Conservation (phyloP, 192 early-diverging fungal genomes). For the Entomortierella parvispora region DNA sequence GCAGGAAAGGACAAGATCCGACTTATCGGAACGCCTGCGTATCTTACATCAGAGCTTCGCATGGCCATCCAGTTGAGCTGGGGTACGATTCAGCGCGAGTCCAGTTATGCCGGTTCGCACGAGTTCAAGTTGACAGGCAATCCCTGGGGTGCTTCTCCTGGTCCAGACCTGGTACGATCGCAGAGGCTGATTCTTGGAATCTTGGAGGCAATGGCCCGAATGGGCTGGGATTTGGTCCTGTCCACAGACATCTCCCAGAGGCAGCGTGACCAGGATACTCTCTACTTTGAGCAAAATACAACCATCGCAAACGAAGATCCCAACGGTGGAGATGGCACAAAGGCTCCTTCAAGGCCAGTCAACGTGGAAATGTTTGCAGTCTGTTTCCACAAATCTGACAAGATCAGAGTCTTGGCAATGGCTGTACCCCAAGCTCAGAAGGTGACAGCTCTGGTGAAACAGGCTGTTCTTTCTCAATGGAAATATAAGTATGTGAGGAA, state of each 20-base stretch:
- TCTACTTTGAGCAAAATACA: slow-evolving; percentile 10
- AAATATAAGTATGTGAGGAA: slow-evolving; percentile 14
- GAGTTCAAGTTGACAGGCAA: slow-evolving; percentile 17
- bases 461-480: slow-evolving; percentile 21
- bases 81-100: slow-evolving; percentile 17
- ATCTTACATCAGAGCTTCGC: slow-evolving; percentile 8
- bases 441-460: slow-evolving; percentile 11
- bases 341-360: neutral
- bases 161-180: slow-evolving; percentile 4
- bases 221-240: slow-evolving; percentile 19
- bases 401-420: slow-evolving; percentile 2
- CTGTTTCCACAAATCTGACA: slow-evolving; percentile 10
- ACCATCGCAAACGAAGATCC: neutral
- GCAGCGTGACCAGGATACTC: slow-evolving; percentile 3
- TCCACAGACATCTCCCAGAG: slow-evolving; percentile 8
- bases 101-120: slow-evolving; percentile 16
- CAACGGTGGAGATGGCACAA: too few species aligned
- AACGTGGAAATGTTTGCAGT: slow-evolving; percentile 18
- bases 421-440: neutral
- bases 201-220: slow-evolving; percentile 3
- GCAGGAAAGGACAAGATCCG: slow-evolving; percentile 19
- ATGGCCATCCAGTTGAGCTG: slow-evolving; percentile 3
- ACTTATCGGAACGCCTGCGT: slow-evolving; percentile 14
- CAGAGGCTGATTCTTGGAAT: slow-evolving; percentile 4
- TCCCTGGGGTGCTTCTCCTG: slow-evolving; percentile 7